Percentiles rank a stretch among this genome's conserved stretches.
Conservation (phyloP, 352 stramenopile genomes). For the Phytophthora foliorum region DNA sequence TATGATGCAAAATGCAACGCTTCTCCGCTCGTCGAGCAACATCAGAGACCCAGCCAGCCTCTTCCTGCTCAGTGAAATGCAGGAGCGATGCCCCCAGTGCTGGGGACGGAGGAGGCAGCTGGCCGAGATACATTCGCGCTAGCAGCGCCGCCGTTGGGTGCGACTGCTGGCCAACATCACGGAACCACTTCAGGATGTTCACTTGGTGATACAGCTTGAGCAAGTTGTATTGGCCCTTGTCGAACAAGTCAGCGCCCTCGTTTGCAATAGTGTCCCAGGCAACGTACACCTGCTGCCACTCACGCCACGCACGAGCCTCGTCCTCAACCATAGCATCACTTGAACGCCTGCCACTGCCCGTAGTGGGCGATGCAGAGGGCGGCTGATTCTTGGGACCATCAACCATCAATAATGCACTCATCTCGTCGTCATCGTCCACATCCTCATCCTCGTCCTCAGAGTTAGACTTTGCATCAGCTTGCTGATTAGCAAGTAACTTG, state of each 20-base stretch:
- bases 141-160: conserved; percentile 43
- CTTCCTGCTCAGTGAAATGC: conserved; percentile 35
- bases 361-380: conserved; percentile 21
- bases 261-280: conserved; percentile 42
- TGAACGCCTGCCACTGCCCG: conserved; percentile 23
- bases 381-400: conserved; percentile 47
- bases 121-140: conserved; percentile 43
- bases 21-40: conserved; percentile 30
- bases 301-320: conserved; percentile 43
- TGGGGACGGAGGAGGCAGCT: conserved; percentile 21
- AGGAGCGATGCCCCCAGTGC: conserved; percentile 25
- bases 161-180: conserved; percentile 35
- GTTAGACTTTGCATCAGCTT: background rate
- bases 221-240: conserved; percentile 55
- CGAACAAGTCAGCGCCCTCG: conserved; percentile 39
- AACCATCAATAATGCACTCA: conserved; percentile 46
- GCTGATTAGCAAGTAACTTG: conserved; percentile 32
- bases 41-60: conserved; percentile 16
- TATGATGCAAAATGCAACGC: conserved; percentile 42
- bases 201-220: conserved; percentile 54
- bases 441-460: conserved; percentile 17
- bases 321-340: conserved; percentile 26
- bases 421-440: conserved; percentile 42
- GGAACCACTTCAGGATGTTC: conserved; percentile 52
- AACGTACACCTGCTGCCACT: conserved; percentile 49